These are phyloP conservation scores for Colletotrichum sp. DNA, from an alignment of 2,329 filamentous ascomycete genomes.

Conservation along the genomic window DNA sequence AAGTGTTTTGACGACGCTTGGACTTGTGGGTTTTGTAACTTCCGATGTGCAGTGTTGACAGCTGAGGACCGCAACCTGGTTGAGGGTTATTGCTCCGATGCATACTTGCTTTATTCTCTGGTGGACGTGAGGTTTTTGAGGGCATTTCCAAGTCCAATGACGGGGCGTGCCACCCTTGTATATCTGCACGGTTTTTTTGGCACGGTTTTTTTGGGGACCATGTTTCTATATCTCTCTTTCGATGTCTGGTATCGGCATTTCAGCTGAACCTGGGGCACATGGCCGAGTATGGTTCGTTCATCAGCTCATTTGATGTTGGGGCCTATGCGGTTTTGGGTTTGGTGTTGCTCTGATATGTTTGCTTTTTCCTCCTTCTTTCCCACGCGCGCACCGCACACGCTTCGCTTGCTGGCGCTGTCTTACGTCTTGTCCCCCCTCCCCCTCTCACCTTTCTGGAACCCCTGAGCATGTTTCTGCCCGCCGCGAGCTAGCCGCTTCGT, in stretches of 20 bases:
- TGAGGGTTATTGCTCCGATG: not conserved
- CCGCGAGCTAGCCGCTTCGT: not conserved
- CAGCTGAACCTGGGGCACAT: not conserved
- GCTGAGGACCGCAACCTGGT: not conserved
- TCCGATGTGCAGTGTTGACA: not conserved
- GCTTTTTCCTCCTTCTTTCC: not conserved
- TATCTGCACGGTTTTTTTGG: not conserved
- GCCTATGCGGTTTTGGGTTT: not conserved
- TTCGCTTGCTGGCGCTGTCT: not conserved
- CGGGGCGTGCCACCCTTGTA: not conserved
- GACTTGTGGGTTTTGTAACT: not conserved
- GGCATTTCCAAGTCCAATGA: not conserved
- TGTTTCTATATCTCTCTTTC: not conserved
- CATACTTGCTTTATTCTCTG: not conserved
- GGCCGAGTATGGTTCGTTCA: slow-evolving; percentile 5
- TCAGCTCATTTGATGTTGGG: slow-evolving; percentile 1
- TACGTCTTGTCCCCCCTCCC: not conserved
- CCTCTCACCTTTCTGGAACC: not conserved
- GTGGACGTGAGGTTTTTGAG: not conserved
- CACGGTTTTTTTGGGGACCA: not conserved
- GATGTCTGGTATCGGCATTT: not conserved
- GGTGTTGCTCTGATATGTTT: not conserved
- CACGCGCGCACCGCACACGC: not conserved
- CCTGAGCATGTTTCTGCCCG: not conserved
- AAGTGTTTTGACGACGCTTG: not conserved